Percentiles rank a stretch among this genome's conserved stretches.
These are phyloP conservation scores for Biscutella laevigata DNA, from an alignment of 441 rosid species.

Conservation along the genomic window DNA sequence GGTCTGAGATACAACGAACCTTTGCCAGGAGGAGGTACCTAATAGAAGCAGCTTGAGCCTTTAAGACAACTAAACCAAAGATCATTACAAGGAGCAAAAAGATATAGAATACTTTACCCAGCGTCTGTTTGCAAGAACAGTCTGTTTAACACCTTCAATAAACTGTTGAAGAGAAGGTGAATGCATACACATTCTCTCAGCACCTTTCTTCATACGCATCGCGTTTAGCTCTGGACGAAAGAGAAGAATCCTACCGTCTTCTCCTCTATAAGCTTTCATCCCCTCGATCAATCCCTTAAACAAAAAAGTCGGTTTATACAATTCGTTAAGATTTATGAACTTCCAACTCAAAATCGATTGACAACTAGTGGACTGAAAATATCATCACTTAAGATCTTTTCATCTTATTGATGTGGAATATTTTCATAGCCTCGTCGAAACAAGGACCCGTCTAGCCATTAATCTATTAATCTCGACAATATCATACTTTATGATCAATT, in stretches of 20 bases:
- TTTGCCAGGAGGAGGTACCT: conserved; percentile 68
- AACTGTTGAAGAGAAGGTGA: conserved; percentile 49
- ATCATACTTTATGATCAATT: too few relatives aligned
- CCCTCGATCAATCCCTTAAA: conserved; percentile 58
- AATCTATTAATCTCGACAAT: too few relatives aligned
- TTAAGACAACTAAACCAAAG: background rate
- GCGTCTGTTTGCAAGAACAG: conserved; percentile 40
- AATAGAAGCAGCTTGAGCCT: background rate
- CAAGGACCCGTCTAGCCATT: too few relatives aligned
- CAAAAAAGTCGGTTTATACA: too few relatives aligned
- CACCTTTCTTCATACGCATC: conserved; percentile 42
- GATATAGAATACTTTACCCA: conserved; percentile 33
- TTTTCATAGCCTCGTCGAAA: too few relatives aligned
- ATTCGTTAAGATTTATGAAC: too few relatives aligned
- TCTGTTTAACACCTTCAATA: conserved; percentile 46
- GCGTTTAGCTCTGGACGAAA: conserved; percentile 56
- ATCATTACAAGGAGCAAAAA: background rate
- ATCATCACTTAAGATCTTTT: too few relatives aligned
- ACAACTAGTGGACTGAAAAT: too few relatives aligned
- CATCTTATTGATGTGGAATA: too few relatives aligned
- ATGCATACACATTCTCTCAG: conserved; percentile 52
- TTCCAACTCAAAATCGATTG: too few relatives aligned
- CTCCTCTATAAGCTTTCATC: conserved; percentile 42
- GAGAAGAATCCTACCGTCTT: conserved; percentile 38
- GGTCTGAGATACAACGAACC: conserved; percentile 64